A percentile compares a stretch with the other conserved stretches of the same genome.
Conservation (phyloP, 2,329 filamentous ascomycete species). For the Dryadomyces quercivorus region DNA sequence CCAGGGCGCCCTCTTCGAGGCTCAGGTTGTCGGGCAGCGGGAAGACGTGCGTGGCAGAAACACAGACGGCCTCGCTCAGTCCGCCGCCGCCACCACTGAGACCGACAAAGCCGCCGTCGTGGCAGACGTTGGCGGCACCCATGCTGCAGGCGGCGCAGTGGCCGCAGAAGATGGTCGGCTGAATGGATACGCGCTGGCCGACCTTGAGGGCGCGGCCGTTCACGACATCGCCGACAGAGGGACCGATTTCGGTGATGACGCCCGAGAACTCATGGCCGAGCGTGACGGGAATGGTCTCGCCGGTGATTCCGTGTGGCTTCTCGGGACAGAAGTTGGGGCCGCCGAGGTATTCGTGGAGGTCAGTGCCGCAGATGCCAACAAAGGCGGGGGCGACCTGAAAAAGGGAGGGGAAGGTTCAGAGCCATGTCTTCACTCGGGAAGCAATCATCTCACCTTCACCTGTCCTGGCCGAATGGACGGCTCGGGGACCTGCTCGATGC, state of each 20-base stretch:
- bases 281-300: conserved; percentile 17
- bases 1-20: conserved; percentile 41
- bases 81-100: conserved; percentile 5
- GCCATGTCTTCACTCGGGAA: not conserved
- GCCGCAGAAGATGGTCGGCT: conserved; percentile 52
- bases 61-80: conserved; percentile 20
- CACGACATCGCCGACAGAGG: conserved; percentile 35
- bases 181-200: conserved; percentile 54
- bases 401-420: not conserved
- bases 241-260: conserved; percentile 42
- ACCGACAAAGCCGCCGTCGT: conserved; percentile 18
- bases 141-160: conserved; percentile 18
- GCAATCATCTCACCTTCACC: not conserved
- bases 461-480: not conserved
- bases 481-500: conserved; percentile 1
- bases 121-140: conserved; percentile 30
- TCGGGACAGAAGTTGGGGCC: conserved; percentile 4
- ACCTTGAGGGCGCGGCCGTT: conserved; percentile 29
- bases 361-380: conserved; percentile 4
- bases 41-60: conserved; percentile 1
- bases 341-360: conserved; percentile 4
- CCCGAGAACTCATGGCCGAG: conserved; percentile 54
- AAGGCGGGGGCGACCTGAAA: not conserved
- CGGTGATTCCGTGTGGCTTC: not conserved
- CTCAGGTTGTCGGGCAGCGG: conserved; percentile 32